Base-by-base conservation (phyloP, 352 stramenopile genomes). In the Phytophthora colocasiae region DNA sequence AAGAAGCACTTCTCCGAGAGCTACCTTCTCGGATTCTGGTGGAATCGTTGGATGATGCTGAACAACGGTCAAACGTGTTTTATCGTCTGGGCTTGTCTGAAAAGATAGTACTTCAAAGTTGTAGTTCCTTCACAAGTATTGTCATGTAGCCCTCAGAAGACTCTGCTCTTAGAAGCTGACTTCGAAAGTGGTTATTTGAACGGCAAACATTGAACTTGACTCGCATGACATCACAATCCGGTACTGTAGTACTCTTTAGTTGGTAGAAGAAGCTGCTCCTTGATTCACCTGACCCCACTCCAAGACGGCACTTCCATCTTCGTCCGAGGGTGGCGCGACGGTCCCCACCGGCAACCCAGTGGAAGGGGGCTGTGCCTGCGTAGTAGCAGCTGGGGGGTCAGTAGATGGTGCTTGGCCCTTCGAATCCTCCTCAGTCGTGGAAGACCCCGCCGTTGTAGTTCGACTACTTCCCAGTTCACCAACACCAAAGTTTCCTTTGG, bases 1-100 rank as follows among this genome's bases (percentile, higher is more conserved):
- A 58, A 8, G 76, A 19, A 4, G 82, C 80, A 31, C 80, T 93
- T 19, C 19, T 19, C 19, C 19, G 19, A 19, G 19, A 19, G 19
- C 19, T 19, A 19, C 19, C 19, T 19, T 22, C 22, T 22, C 22
- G 22, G 22, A 22, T 22, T 22, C 22, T 22, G 22, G 22, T 22
- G 22, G 22, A 22, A 22, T 22, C 22, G 22, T 22, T 22, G 22
- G 22, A 22, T 22, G 22, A 22, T 22, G 22, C 22, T 22, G 22
- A 22, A 22, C 22, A 22, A 22, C 22, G 22, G 22, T 22, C 22
- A 22, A 22, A 22, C 22, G 22, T 22, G 22, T 22, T 22, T 22
- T 22, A 22, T 22, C 22, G 22, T 22, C 22, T 22, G 22, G 22
- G 22, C 22, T 22, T 22, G 22, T 22, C 22, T 22, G 22, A 22